These are phyloP conservation scores for Panicum hallii DNA, from an alignment of 202 grass and related monocot genomes.

Conservation along the genomic window DNA sequence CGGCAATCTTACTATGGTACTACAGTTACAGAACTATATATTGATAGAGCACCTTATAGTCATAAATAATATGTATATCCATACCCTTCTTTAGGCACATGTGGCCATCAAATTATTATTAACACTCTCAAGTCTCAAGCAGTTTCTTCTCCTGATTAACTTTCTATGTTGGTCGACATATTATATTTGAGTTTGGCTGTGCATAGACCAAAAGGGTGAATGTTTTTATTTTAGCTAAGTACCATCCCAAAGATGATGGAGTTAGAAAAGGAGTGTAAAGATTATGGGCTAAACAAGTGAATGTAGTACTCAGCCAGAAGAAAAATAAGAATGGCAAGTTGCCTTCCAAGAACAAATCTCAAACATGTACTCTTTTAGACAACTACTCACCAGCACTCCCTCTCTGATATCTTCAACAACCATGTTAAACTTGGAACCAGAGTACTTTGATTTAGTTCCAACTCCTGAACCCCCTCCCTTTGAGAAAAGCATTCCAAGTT, in stretches of 20 bases:
- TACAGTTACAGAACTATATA: neutral
- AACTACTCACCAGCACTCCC: conserved; percentile 89
- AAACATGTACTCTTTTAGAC: neutral
- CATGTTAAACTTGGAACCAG: conserved; percentile 88
- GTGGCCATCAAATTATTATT: neutral
- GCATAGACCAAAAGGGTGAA: neutral
- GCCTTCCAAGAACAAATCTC: neutral
- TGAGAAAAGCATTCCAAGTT: conserved; percentile 91
- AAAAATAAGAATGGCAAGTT: neutral
- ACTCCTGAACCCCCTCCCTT: conserved; percentile 64
- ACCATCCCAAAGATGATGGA: neutral
- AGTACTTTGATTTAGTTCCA: conserved; percentile 72
- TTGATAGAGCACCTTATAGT: neutral
- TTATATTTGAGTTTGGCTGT: neutral
- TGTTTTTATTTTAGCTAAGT: neutral
- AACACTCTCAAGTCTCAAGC: neutral
- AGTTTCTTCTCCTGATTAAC: neutral
- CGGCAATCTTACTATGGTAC: neutral
- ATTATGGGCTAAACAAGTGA: neutral
- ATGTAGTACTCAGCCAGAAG: neutral
- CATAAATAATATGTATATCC: conserved; percentile 7
- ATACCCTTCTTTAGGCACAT: neutral
- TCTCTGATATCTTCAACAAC: conserved; percentile 97
- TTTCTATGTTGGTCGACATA: neutral
- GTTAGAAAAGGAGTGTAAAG: neutral